Evolutionary conservation across 2,329 filamentous ascomycete genomes (phyloP).

Genomic region (Scytalidium sp.): DNA sequence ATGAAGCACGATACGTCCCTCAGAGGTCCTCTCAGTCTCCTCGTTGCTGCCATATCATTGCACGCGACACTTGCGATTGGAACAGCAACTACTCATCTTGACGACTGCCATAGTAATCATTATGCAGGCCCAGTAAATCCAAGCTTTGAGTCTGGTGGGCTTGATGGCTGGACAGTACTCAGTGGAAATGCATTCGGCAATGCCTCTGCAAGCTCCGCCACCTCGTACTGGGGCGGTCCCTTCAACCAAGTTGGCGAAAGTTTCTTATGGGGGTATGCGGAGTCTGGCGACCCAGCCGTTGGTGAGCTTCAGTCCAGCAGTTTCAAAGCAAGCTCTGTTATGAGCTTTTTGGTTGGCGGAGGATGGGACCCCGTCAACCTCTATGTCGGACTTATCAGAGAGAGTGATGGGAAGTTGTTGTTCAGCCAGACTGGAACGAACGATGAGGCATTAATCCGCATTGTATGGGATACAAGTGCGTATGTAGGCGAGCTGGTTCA

Average conservation of each 20-base stretch:
- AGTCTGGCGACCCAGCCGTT: constrained; percentile 24
- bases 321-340: constrained; percentile 24
- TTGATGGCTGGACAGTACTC: constrained; percentile 25
- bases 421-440: constrained; percentile 27
- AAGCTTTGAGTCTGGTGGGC: constrained; percentile 22
- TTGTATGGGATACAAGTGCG: constrained; percentile 28
- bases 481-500: constrained; percentile 22
- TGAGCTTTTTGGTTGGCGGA: constrained; percentile 29
- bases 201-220: constrained; percentile 17
- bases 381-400: constrained; percentile 26
- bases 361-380: constrained; percentile 28
- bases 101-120: constrained; percentile 3
- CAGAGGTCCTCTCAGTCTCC: neutral
- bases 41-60: neutral
- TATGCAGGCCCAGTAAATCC: constrained; percentile 15
- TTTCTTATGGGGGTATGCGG: constrained; percentile 23
- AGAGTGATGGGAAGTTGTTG: constrained; percentile 20
- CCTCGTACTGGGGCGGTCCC: constrained; percentile 26
- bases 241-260: constrained; percentile 22
- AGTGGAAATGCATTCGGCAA: constrained; percentile 22
- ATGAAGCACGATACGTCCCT: neutral
- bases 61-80: neutral
- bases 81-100: neutral
- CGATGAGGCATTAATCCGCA: constrained; percentile 28
- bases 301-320: constrained; percentile 25